Evolutionary conservation across 129 eudicot genomes (phyloP), one percentile per base, ranked within the genome.

Genomic region (Flaveria bidentis): DNA sequence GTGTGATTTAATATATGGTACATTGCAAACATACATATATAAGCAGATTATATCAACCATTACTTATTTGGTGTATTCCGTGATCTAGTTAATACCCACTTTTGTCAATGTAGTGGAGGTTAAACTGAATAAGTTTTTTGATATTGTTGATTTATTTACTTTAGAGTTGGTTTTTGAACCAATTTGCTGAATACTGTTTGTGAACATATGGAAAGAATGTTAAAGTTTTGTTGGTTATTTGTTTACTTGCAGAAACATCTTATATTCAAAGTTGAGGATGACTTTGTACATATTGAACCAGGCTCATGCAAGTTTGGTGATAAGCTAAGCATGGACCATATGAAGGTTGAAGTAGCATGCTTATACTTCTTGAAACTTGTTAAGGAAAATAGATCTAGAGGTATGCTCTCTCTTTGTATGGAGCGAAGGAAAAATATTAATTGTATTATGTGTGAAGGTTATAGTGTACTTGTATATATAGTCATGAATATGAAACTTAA

Each of bases 311-410:
- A 60, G 51, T 67, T 71, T 73, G 86, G 82, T 60, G 83, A 74
- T 85, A 86, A 85, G 80, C 84, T 85, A 33, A 74, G 78, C 83
- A 75, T 85, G 55, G 90, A 85, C 44, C 50, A 81, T 67, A 17
- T 95, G 76, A 89, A 87, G 83, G 86, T 84, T 78, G 92, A 89
- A 75, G 87, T 87, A 16, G 97, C 99, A 73, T 91, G 97, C 88
- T 70, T 85, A 52, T 91, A 89, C 87, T 95, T 76, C 65, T 72
- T 89, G 77, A 86, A 82, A 71, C 92, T 91, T 47, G 69, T 82
- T 18, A 71, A 20, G 22, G 22, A 20, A 0, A 20, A 20, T 20
- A 20, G 22, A 0, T 20, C 22, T 20, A 20, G 22, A 20, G 22
- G 22, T 20, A 20, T 20, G 22, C 22, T 20, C 22, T 20, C 22